phyloP scores from a whole-genome alignment of 1,284 basidiomycete genomes.

The Puccinia horiana region DNA sequence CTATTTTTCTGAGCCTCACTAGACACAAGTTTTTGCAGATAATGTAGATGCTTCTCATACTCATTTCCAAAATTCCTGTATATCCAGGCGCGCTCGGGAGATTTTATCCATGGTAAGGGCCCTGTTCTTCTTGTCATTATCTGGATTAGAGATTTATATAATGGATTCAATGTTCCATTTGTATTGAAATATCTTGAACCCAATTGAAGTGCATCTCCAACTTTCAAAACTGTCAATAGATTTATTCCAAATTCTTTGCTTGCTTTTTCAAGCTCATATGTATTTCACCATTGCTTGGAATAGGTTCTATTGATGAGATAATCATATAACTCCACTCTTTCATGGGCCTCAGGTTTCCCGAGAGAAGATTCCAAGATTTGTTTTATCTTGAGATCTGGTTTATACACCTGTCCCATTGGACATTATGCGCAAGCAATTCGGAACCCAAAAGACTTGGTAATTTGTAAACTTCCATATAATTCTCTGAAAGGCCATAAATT shows the following conservation, averaged over 20 bases:
- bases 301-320: neutral
- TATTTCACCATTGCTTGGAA: neutral
- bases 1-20: neutral
- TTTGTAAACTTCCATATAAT: neutral
- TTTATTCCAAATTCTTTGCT: neutral
- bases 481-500: neutral
- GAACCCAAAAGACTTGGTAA: neutral
- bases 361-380: neutral
- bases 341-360: neutral
- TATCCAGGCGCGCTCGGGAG: conserved; percentile 8
- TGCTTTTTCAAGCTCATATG: neutral
- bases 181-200: neutral
- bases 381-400: neutral
- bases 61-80: neutral
- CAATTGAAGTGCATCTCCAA: conserved; percentile 3
- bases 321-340: neutral
- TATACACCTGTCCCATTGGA: neutral
- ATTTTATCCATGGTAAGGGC: neutral
- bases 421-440: neutral
- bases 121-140: neutral
- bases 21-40: neutral
- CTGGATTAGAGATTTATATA: neutral
- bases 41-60: neutral
- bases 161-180: neutral
- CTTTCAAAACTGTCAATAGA: neutral